Evolutionary conservation across 2,329 filamentous ascomycete genomes (phyloP).

Genomic region (Penicillium nordicum): DNA sequence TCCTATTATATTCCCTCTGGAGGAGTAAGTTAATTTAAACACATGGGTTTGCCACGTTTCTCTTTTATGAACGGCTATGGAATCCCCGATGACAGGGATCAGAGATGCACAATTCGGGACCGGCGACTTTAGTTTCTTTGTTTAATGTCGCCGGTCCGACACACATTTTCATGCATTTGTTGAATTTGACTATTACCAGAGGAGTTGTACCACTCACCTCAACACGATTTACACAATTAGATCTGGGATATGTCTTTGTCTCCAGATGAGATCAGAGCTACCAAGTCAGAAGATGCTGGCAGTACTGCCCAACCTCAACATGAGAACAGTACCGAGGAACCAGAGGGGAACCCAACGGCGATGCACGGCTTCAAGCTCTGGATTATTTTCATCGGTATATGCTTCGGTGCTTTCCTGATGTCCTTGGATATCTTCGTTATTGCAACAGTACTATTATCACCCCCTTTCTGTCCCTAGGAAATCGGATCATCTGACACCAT

Average conservation of each 20-base stretch:
- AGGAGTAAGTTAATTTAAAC: too few relatives aligned
- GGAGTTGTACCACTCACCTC: not conserved
- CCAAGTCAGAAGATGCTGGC: not conserved
- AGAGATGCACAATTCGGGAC: too few relatives aligned
- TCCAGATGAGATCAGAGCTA: not conserved
- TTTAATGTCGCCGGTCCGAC: too few relatives aligned
- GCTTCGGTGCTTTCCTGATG: constrained; percentile 5
- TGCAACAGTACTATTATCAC: not conserved
- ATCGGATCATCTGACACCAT: not conserved
- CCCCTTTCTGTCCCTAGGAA: not conserved
- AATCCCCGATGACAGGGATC: too few relatives aligned
- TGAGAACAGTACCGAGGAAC: not conserved
- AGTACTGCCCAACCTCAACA: not conserved
- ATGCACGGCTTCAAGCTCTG: constrained; percentile 8
- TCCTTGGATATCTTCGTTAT: constrained; percentile 3
- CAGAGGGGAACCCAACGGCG: not conserved
- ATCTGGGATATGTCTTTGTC: not conserved
- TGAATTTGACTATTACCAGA: not conserved
- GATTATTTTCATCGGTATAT: constrained; percentile 7
- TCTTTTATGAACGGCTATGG: too few relatives aligned
- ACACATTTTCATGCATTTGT: too few relatives aligned
- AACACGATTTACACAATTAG: not conserved
- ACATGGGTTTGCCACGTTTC: too few relatives aligned
- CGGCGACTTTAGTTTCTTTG: too few relatives aligned
- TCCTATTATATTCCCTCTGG: too few relatives aligned